Evolutionary conservation across 306 rosid genomes (phyloP), one percentile per base, ranked within the genome.

Genomic region (Ochetophila trinervis): DNA sequence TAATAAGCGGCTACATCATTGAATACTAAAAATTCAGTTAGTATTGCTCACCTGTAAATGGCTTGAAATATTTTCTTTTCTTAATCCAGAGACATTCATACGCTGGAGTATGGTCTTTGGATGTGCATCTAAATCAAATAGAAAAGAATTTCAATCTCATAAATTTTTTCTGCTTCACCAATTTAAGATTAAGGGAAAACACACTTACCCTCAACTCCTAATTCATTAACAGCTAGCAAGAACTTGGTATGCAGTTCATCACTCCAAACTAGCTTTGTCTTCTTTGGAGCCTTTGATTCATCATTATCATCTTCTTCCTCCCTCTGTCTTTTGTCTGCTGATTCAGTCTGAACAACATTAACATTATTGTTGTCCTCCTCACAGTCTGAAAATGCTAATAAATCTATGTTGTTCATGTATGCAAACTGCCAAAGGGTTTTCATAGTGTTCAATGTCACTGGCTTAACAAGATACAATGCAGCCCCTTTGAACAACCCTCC

Each of bases 1-100:
- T n/a, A n/a, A n/a, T n/a, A n/a, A n/a, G n/a, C n/a, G n/a, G n/a
- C n/a, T n/a, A n/a, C n/a, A n/a, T n/a, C n/a, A n/a, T n/a, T n/a
- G n/a, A n/a, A n/a, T n/a, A n/a, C n/a, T n/a, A n/a, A n/a, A n/a
- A n/a, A n/a, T n/a, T n/a, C n/a, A n/a, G n/a, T n/a, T n/a, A n/a
- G n/a, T n/a, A n/a, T n/a, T n/a, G n/a, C 65, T 40, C 40, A 84
- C 89, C 86, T 80, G 83, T 10, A 76, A 76, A 71, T 78, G 78
- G 72, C 75, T 82, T 55, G 83, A 52, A 66, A 71, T 17, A 1
- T 47, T 53, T 53, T 66, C 67, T 50, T 24, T 72, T 40, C 36
- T 67, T 17, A 82, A 24, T 23, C 75, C 83, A 17, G 86, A 81
- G 63, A 70, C 74, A 69, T 70, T 75, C 85, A 81, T 69, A 34